Base-by-base conservation (phyloP, 176 grass and related monocot species). In the Oryza meridionalis region DNA sequence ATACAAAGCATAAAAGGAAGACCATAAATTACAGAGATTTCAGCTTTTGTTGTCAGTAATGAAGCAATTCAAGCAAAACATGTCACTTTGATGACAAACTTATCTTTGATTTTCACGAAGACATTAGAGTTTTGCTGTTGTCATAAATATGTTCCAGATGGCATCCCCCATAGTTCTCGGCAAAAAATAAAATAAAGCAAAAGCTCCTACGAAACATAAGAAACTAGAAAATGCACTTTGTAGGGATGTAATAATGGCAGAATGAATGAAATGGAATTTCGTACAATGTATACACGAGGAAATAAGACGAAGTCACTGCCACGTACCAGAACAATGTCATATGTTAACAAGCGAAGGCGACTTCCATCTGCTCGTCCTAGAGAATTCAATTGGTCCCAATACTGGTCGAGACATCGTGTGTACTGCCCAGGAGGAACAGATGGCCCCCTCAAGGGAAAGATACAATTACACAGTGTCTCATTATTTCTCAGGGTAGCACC, bases 381-480 rank as follows among this genome's bases (percentile, higher is more conserved):
- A 51, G 93, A 87, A 85, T 91, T 95, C 65, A 98, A 81, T 63
- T 95, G 92, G 73, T 98, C 96, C 96, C 96, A 98, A 77, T 95
- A 98, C 61, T 94, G 96, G 90, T 98, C 96, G n/a, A 95, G 89
- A 24, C 83, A 95, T n/a, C 91, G 85, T 75, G 84, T 88, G 81
- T 98, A 98, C 40, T 98, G 96, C 27, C 80, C 89, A 53, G 83
- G 79, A 73, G 96, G 93, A 85, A 95, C 96, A 16, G 91, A 91
- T 47, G 91, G 91, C 27, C 96, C 93, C 59, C 87, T 92, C 59
- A 98, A 67, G 17, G 96, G 93, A 71, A 98, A 98, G 62, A 98
- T 93, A 76, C 96, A 98, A 90, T 98, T 98, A 73, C 96, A 98
- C 81, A 98, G 85, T 25, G 96, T 95, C 64, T 98, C 96, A 70